A percentile compares a stretch with the other conserved stretches of the same genome.
Evolutionary conservation across 2,329 filamentous ascomycete species (phyloP).

Genomic region (Podosphaera fusca): DNA sequence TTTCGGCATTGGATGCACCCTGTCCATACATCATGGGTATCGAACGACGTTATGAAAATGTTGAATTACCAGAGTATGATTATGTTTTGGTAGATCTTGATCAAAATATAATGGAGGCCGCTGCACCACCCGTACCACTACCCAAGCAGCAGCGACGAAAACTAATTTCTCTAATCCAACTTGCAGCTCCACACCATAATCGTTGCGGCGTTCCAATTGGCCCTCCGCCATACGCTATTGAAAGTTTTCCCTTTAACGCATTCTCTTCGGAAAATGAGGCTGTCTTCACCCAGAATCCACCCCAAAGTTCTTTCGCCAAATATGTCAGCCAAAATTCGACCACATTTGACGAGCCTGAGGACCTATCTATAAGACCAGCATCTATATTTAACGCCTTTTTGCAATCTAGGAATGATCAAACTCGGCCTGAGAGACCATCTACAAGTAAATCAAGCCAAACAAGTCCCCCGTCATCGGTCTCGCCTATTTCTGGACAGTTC

Average conservation of each 20-base stretch:
- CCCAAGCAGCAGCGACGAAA: slow-evolving; percentile 81
- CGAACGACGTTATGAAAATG: slow-evolving; percentile 69
- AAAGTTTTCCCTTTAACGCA: slow-evolving; percentile 74
- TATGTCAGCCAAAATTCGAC: slow-evolving; percentile 79
- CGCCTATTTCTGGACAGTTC: slow-evolving; percentile 58
- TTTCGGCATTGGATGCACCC: slow-evolving; percentile 80
- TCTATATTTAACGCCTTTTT: slow-evolving; percentile 84
- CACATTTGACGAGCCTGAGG: slow-evolving; percentile 46
- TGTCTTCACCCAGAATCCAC: slow-evolving; percentile 51
- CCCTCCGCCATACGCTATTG: slow-evolving; percentile 76
- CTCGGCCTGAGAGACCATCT: slow-evolving; percentile 49
- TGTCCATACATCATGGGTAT: slow-evolving; percentile 96
- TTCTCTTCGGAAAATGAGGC: slow-evolving; percentile 72
- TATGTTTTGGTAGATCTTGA: slow-evolving; percentile 90
- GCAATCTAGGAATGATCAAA: slow-evolving; percentile 44
- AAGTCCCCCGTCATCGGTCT: slow-evolving; percentile 41
- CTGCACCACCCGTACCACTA: slow-evolving; percentile 49
- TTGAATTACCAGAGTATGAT: slow-evolving; percentile 78
- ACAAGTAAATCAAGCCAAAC: slow-evolving; percentile 44
- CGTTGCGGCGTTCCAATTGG: slow-evolving; percentile 71
- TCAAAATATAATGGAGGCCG: slow-evolving; percentile 71
- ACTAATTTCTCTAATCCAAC: slow-evolving; percentile 64
- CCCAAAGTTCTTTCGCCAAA: slow-evolving; percentile 52
- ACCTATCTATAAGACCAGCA: slow-evolving; percentile 24
- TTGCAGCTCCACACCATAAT: slow-evolving; percentile 73